phyloP scores from a whole-genome alignment of 768 basidiomycete genomes.

The Boletus speciosus region DNA sequence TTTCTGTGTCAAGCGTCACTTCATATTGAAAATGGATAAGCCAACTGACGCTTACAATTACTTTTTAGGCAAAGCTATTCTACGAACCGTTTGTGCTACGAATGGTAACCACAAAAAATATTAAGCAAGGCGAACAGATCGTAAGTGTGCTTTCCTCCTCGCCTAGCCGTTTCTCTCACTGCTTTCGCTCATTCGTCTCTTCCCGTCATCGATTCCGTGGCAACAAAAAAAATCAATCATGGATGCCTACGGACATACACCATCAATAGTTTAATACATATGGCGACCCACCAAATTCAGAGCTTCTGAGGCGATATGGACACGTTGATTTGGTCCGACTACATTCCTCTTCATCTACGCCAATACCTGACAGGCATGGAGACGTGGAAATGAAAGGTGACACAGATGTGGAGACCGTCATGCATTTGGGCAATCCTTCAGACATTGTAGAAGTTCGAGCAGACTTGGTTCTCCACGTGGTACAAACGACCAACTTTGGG shows the following conservation, averaged over 20 bases:
- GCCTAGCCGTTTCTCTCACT: not conserved
- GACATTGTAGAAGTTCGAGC: conserved; percentile 79
- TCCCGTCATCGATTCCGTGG: not conserved
- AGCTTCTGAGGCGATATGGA: conserved; percentile 91
- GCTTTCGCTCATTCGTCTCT: not conserved
- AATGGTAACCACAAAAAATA: conserved; percentile 78
- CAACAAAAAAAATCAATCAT: not conserved
- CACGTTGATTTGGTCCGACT: conserved; percentile 78
- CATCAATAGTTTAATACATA: conserved; percentile 86
- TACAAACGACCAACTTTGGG: conserved; percentile 17
- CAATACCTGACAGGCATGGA: not conserved
- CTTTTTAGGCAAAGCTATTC: conserved; percentile 73
- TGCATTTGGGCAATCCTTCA: conserved; percentile 61
- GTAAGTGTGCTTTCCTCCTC: conserved; percentile 42
- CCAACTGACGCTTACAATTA: not conserved
- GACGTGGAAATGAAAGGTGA: conserved; percentile 12
- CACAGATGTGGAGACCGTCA: conserved; percentile 17
- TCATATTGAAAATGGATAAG: no score
- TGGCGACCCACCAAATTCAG: conserved; percentile 87
- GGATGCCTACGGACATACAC: not conserved
- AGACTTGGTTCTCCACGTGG: conserved; percentile 55
- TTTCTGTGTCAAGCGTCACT: not conserved
- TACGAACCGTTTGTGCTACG: conserved; percentile 67
- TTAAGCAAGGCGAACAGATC: conserved; percentile 81
- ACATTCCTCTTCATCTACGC: conserved; percentile 29